Evolutionary conservation across 768 basidiomycete species (phyloP).

Genomic region (Lentinula lateritia): DNA sequence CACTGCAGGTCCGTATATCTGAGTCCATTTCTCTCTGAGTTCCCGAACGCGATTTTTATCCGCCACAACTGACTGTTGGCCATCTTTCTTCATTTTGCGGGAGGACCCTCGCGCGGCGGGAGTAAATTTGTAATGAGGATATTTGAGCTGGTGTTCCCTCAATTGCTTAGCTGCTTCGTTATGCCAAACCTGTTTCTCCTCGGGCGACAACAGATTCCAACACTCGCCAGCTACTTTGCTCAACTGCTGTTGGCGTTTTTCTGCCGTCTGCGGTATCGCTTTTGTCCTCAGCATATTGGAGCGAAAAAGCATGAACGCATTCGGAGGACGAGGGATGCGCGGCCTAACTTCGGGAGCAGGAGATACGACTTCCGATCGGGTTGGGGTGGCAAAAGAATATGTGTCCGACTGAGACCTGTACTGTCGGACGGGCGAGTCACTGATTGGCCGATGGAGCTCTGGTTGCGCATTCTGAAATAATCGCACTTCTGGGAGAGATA

Average conservation of each 20-base stretch:
- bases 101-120: constrained; percentile 36
- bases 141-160: constrained; percentile 37
- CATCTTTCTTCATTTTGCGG: constrained; percentile 8
- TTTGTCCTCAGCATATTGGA: constrained; percentile 55
- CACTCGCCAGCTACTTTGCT: constrained; percentile 62
- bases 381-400: neutral
- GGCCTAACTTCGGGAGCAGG: neutral
- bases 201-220: constrained; percentile 54
- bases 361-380: neutral
- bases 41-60: constrained; percentile 20
- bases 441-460: neutral
- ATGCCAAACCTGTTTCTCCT: constrained; percentile 42
- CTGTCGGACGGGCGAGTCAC: neutral
- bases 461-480: neutral
- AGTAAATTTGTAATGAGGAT: constrained; percentile 64
- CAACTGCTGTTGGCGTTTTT: constrained; percentile 69
- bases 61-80: neutral
- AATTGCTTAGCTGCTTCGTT: constrained; percentile 43
- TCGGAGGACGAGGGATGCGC: constrained; percentile 64
- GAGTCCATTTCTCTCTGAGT: constrained; percentile 29
- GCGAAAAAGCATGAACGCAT: constrained; percentile 82
- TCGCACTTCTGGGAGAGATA: neutral
- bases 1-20: constrained; percentile 26
- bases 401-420: neutral
- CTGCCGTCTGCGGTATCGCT: constrained; percentile 40